phyloP scores from a whole-genome alignment of 2,329 filamentous ascomycete species.

The Colletotrichum tofieldiae region DNA sequence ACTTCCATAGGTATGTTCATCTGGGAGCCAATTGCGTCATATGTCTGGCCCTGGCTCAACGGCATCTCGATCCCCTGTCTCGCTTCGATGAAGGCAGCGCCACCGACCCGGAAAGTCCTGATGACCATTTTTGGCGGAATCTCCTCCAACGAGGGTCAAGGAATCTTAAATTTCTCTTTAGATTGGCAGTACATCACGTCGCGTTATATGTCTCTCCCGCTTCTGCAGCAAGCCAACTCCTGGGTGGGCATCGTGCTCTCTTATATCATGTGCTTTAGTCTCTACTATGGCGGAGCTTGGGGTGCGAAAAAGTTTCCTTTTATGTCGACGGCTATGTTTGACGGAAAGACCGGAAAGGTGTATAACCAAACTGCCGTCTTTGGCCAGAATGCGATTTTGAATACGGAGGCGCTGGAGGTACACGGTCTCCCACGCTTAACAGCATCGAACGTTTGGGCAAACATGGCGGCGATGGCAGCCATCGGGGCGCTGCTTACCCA shows the following conservation, averaged over 20 bases:
- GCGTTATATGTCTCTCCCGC: constrained; percentile 39
- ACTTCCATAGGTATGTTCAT: constrained; percentile 42
- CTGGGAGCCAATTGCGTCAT: constrained; percentile 39
- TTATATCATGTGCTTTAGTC: constrained; percentile 54
- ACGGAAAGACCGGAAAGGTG: constrained; percentile 49
- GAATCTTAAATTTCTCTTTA: constrained; percentile 56
- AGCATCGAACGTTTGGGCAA: constrained; percentile 57
- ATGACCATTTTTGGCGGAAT: constrained; percentile 67
- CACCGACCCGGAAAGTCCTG: constrained; percentile 53
- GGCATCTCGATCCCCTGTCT: constrained; percentile 59
- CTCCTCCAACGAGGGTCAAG: constrained; percentile 55
- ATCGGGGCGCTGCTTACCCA: constrained; percentile 54
- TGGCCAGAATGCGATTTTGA: constrained; percentile 45
- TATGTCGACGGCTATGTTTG: constrained; percentile 57
- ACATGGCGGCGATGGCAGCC: constrained; percentile 63
- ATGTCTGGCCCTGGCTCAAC: constrained; percentile 41
- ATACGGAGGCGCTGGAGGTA: constrained; percentile 47
- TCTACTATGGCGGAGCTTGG: constrained; percentile 61
- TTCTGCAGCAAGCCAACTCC: constrained; percentile 52
- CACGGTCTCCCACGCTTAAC: constrained; percentile 58
- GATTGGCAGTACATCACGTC: constrained; percentile 61
- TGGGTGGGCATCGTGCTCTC: constrained; percentile 57
- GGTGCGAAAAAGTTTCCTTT: constrained; percentile 46
- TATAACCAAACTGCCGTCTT: constrained; percentile 63
- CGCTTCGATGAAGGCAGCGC: constrained; percentile 46